These are phyloP conservation scores for Bidens hawaiensis DNA, from an alignment of 140 eudicot genomes.

Conservation along the genomic window DNA sequence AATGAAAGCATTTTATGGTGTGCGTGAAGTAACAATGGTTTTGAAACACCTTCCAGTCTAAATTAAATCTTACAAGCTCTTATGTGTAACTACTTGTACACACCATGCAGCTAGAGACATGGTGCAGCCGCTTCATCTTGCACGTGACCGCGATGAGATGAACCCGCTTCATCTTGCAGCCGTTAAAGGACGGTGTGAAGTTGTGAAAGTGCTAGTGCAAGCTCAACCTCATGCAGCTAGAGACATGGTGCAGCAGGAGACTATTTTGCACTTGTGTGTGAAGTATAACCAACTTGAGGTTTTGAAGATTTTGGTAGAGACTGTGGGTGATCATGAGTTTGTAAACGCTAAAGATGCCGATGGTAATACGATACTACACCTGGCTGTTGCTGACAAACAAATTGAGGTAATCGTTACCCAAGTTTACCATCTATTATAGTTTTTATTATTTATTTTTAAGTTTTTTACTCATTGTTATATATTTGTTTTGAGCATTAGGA, in stretches of 20 bases:
- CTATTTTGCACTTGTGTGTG: conserved; percentile 52
- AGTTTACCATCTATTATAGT: no score
- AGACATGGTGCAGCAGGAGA: conserved; percentile 25
- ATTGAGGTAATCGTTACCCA: no score
- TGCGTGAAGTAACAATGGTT: no score
- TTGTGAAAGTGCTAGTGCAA: conserved; percentile 32
- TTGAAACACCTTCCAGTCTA: no score
- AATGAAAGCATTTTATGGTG: conserved; percentile 75
- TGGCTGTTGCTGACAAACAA: conserved; percentile 39
- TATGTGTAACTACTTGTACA: no score
- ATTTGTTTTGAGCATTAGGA: no score
- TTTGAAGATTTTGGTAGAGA: conserved; percentile 34
- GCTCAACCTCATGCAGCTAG: conserved; percentile 36
- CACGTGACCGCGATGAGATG: conserved; percentile 30
- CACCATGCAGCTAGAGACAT: no score
- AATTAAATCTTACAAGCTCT: no score
- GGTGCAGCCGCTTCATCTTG: no score
- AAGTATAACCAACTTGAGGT: conserved; percentile 37
- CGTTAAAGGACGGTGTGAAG: conserved; percentile 37
- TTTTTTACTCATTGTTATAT: no score
- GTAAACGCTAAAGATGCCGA: conserved; percentile 34
- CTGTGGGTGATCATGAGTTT: conserved; percentile 16
- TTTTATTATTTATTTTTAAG: no score
- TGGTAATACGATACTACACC: conserved; percentile 44
- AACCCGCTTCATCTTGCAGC: conserved; percentile 51